Base-by-base conservation (phyloP, 495 filamentous ascomycete genomes). In the Venustampulla echinocandica region DNA sequence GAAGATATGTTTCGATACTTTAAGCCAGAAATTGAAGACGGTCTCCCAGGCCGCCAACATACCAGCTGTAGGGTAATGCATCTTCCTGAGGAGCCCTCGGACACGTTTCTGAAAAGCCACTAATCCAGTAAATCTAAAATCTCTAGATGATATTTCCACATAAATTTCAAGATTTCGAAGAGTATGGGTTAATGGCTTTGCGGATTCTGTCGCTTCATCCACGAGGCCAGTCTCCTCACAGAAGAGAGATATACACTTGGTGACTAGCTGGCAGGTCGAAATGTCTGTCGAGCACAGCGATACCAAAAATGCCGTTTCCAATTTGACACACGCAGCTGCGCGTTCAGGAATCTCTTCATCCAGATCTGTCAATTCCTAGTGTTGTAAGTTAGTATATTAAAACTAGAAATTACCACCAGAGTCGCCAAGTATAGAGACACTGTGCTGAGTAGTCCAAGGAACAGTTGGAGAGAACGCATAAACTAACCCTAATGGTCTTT, bases 91-190 rank as follows among this genome's bases (percentile, higher is more conserved):
- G 10, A 80, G 64, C 11, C 60, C 66, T 22, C 78, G 69, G 21
- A 77, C 67, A 14, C 79, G 66, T 48, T 80, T 82, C 49, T 82
- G 79, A 56, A 82, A 82, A 11, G 78, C 79, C 13, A 82, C 80
- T 21, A 80, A 58, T 2, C 79, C 79, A 17, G 79, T 82, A 40
- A 82, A 77, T 28, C 74, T 66, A 59, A 82, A 82, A 10, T 71
- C 71, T 37, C 72, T 73, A 1, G 80, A 74, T 7, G 77, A 74
- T 40, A 82, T 71, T 55, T 81, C 78, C 23, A 66, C 58, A 52
- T 79, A 82, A 14, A 79, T 63, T 4, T 79, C 75, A 44, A 69
- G 65, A 42, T 82, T 82, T 22, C 77, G 69, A 44, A 80, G 67
- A 24, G 80, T 62, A 0, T 75, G 66, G 38, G 69, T 58, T 24